These are phyloP conservation scores for Amborella trichopoda DNA, from an alignment of 164 flowering plant species.

Conservation along the genomic window DNA sequence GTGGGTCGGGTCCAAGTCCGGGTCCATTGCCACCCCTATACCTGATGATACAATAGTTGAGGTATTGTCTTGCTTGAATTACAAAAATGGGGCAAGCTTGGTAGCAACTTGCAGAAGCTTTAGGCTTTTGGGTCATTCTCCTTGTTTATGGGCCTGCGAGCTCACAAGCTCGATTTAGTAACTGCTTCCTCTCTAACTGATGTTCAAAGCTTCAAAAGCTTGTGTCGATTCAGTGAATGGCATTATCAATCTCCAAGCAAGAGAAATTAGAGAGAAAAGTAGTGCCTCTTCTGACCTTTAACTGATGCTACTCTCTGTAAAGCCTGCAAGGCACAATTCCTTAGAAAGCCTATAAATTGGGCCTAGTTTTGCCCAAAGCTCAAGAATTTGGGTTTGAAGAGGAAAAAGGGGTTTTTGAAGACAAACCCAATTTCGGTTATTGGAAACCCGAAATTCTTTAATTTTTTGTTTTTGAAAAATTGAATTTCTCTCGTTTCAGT, in stretches of 20 bases:
- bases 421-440: no score
- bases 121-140: slow-evolving; percentile 46
- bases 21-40: no score
- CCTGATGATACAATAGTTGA: slow-evolving; percentile 90
- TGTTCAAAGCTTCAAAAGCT: slow-evolving; percentile 60
- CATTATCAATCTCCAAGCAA: slow-evolving; percentile 58
- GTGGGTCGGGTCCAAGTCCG: no score
- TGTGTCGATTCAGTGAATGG: slow-evolving; percentile 76
- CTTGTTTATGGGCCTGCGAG: slow-evolving; percentile 80
- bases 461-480: no score
- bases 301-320: slow-evolving; percentile 77
- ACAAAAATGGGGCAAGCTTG: slow-evolving; percentile 88
- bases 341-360: slow-evolving; percentile 87
- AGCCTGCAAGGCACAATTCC: slow-evolving; percentile 77
- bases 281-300: slow-evolving; percentile 81
- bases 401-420: no score
- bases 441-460: no score
- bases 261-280: slow-evolving; percentile 52
- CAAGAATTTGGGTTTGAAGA: slow-evolving; percentile 58
- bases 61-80: slow-evolving; percentile 67
- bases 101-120: slow-evolving; percentile 71
- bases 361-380: slow-evolving; percentile 81
- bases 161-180: slow-evolving; percentile 53
- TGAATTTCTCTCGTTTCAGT: no score
- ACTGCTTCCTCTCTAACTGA: slow-evolving; percentile 55